Evolutionary conservation across 2,329 filamentous ascomycete species (phyloP).

Genomic region (Lachnellula cervina): DNA sequence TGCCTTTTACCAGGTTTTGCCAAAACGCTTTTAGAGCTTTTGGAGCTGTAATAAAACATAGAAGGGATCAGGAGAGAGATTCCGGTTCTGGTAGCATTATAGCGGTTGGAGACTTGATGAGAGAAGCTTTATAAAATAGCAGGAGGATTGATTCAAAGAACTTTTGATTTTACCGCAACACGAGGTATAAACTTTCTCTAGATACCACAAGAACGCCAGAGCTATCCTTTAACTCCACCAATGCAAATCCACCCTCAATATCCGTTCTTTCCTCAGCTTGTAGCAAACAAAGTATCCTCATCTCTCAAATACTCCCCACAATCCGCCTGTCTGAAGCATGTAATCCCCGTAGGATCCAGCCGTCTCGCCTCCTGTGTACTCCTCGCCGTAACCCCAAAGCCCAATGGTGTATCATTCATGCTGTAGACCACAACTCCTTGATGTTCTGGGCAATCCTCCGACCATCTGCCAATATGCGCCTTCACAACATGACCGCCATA

Average conservation of each 20-base stretch:
- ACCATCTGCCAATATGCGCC: conserved; percentile 72
- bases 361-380: conserved; percentile 78
- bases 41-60: too few species aligned
- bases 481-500: conserved; percentile 90
- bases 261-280: conserved; percentile 22
- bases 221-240: conserved; percentile 9
- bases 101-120: too few species aligned
- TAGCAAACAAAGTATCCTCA: conserved; percentile 60
- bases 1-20: too few species aligned
- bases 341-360: conserved; percentile 84
- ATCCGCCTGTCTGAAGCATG: conserved; percentile 88
- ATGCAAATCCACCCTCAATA: background rate
- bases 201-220: background rate
- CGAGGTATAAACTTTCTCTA: background rate
- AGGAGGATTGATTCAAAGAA: background rate
- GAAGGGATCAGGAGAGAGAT: too few species aligned
- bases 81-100: too few species aligned
- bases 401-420: conserved; percentile 91
- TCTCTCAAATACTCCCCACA: conserved; percentile 93
- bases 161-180: background rate
- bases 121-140: too few species aligned
- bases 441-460: conserved; percentile 89
- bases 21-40: too few species aligned
- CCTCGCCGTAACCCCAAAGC: conserved; percentile 88
- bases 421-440: conserved; percentile 84